Percentiles rank a stretch among this genome's conserved stretches.
Evolutionary conservation across 345 rosid genomes (phyloP).

Genomic region (Eucalyptus grandis): DNA sequence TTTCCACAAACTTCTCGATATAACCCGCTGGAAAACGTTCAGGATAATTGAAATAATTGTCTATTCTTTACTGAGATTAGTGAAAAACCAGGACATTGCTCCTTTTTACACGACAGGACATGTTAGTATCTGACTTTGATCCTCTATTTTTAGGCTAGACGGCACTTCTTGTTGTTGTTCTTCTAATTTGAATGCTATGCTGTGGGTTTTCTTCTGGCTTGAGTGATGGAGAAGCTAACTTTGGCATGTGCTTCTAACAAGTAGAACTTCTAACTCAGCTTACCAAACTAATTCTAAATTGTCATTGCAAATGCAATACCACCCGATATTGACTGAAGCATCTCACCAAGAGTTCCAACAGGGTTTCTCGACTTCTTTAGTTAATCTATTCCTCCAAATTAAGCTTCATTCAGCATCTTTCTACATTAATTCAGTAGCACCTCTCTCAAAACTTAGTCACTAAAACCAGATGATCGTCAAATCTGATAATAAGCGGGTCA

Average conservation of each 20-base stretch:
- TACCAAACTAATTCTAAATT: not conserved
- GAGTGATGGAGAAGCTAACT: not conserved
- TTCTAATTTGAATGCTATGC: not conserved
- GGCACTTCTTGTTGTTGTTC: not conserved
- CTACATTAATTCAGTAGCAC: not conserved
- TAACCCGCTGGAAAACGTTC: not conserved
- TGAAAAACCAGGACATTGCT: not conserved
- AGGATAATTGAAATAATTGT: not conserved
- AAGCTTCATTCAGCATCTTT: not conserved
- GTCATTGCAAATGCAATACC: not conserved
- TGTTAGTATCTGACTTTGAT: not conserved
- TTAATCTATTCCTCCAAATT: not conserved
- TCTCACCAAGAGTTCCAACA: not conserved
- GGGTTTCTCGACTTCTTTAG: not conserved
- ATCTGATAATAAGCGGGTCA: not conserved
- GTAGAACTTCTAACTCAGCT: not conserved
- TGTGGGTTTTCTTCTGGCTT: not conserved
- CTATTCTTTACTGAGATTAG: not conserved
- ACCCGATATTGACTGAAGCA: not conserved
- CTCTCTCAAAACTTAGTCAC: not conserved
- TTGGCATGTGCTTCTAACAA: not conserved
- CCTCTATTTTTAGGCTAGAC: not conserved
- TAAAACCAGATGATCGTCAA: not conserved
- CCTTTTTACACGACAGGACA: not conserved
- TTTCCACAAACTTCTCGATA: not conserved